A percentile compares a stretch with the other conserved stretches of the same genome.
Evolutionary conservation across 352 stramenopile genomes (phyloP).

Genomic region (Phytophthora constricta): DNA sequence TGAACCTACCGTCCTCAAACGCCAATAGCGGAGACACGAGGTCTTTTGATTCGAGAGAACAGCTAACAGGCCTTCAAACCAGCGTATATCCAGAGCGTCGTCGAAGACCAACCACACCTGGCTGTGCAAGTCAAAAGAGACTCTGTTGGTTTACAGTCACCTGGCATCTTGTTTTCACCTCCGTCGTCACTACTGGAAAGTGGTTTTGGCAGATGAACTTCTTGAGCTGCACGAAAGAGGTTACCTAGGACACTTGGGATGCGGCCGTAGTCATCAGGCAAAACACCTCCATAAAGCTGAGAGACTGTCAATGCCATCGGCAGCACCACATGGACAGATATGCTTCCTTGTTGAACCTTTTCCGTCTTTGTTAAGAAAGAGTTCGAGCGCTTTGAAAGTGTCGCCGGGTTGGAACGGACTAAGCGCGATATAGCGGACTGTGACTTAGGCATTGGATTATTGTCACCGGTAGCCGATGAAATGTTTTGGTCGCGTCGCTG

Average conservation of each 20-base stretch:
- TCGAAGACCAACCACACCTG: slow-evolving; percentile 60
- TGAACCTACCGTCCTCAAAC: slow-evolving; percentile 57
- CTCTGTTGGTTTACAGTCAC: background rate
- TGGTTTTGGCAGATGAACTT: slow-evolving; percentile 18
- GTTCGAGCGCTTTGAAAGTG: slow-evolving; percentile 19
- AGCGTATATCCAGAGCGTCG: slow-evolving; percentile 40
- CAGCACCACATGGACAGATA: slow-evolving; percentile 37
- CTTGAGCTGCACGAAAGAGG: slow-evolving; percentile 41
- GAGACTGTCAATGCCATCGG: slow-evolving; percentile 47
- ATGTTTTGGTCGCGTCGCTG: slow-evolving; percentile 1
- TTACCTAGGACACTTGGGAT: slow-evolving; percentile 48
- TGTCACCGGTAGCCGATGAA: background rate
- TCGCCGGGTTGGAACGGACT: background rate
- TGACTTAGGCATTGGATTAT: background rate
- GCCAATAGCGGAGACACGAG: slow-evolving; percentile 10
- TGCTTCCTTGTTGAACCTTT: background rate
- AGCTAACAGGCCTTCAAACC: slow-evolving; percentile 48
- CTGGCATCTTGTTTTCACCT: background rate
- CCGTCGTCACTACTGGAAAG: background rate
- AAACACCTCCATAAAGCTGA: slow-evolving; percentile 55
- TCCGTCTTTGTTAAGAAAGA: slow-evolving; percentile 10
- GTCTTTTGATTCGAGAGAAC: slow-evolving; percentile 21
- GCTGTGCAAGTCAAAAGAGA: slow-evolving; percentile 17
- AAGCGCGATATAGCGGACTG: background rate
- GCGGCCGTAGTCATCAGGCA: slow-evolving; percentile 37